Base-by-base conservation (phyloP, 2,329 filamentous ascomycete genomes). In the Uncinocarpus reesii region DNA sequence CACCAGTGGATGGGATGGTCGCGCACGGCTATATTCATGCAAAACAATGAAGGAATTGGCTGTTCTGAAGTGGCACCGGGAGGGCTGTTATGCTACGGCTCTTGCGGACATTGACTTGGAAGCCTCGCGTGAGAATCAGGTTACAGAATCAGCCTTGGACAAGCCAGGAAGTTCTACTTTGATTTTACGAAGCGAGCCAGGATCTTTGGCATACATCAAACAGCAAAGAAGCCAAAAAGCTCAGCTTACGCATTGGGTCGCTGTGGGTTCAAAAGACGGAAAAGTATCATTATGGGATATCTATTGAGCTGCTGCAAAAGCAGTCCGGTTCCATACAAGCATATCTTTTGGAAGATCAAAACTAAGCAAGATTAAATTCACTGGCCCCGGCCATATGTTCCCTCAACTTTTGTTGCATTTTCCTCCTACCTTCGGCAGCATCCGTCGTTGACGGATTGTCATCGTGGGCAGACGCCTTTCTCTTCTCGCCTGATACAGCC, bases 231-330 rank as follows among this genome's bases (percentile, higher is more conserved):
- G 79, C 18, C 70, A 70, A 29, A 80, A 79, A 57, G 81, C 83
- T 8, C 80, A 77, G 58, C 72, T 71, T 43, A 83, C 83, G 20
- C 90, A 96, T 65, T 96, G 90, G 89, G 65, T 96, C 44, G 92
- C 84, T 15, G 86, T 80, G 1, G 92, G 92, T 1, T 84, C 86
- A 48, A 98, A 96, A 64, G 92, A 96, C 69, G 92, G 90, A 15
- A 95, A 93, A 64, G 79, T 96, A 53, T 94, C 87, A 61, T 70
- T 98, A 56, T 98, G 92, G 92, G 86, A 95, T 69, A 81, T 96
- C 50, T 98, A 92, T 64, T 89, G 58, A 70, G 52, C 21, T 7
- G 15, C 57, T 52, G 51, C 54, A 37, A 31, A 40, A 47, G 15
- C 24, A 40, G 32, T n/a, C n/a, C n/a, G n/a, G n/a, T 24, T 16